phyloP scores from a whole-genome alignment of 352 stramenopile genomes.

The Peronospora farinosa region DNA sequence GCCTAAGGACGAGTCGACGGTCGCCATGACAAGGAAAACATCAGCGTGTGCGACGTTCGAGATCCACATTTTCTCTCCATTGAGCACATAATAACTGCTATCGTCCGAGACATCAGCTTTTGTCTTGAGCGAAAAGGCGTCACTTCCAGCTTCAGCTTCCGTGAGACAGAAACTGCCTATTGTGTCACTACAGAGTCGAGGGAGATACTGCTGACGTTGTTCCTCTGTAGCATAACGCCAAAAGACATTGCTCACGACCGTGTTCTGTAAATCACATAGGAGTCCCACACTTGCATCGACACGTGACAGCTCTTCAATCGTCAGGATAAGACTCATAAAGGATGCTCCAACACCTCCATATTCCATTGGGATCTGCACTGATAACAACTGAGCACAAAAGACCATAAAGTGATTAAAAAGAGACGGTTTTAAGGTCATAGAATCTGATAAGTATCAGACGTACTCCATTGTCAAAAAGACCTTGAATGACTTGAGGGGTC shows the following conservation, averaged over 20 bases:
- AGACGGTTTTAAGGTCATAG: no score
- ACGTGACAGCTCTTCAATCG: constrained; percentile 93
- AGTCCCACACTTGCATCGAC: constrained; percentile 93
- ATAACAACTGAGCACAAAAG: constrained; percentile 62
- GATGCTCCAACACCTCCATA: constrained; percentile 89
- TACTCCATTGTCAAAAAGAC: constrained; percentile 85
- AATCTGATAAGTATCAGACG: neutral
- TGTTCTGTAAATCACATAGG: constrained; percentile 93
- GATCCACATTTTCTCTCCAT: constrained; percentile 94
- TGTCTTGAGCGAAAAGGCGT: constrained; percentile 94
- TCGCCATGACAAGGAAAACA: constrained; percentile 93
- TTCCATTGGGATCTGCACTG: constrained; percentile 91
- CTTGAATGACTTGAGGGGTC: constrained; percentile 79
- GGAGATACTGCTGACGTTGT: constrained; percentile 78
- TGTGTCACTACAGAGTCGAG: constrained; percentile 55
- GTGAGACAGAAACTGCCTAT: constrained; percentile 93
- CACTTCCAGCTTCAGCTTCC: constrained; percentile 89
- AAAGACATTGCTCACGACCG: constrained; percentile 92
- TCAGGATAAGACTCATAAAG: constrained; percentile 92
- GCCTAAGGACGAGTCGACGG: constrained; percentile 70
- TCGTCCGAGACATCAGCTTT: constrained; percentile 78
- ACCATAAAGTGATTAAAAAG: no score
- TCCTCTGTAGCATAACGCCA: constrained; percentile 58
- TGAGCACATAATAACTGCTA: constrained; percentile 89
- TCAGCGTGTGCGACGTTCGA: constrained; percentile 90